These are phyloP conservation scores for Solanum infundibuliforme DNA, from an alignment of 257 asterid species.

Conservation along the genomic window DNA sequence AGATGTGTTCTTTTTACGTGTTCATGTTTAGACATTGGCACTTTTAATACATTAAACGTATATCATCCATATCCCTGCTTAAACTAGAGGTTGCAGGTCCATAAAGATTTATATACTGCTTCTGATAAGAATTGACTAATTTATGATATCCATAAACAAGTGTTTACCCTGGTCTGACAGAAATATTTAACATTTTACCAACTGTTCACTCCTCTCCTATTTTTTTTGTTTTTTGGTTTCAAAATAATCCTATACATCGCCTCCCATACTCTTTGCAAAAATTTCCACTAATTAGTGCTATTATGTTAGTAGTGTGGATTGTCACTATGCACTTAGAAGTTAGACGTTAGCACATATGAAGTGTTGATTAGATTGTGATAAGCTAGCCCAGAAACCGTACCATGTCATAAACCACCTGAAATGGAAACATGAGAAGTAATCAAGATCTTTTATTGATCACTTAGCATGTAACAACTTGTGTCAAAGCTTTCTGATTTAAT, in stretches of 20 bases:
- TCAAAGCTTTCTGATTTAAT: neutral
- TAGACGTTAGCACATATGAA: neutral
- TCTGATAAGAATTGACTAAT: neutral
- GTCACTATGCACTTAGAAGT: neutral
- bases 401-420: neutral
- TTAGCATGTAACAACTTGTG: neutral
- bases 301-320: neutral
- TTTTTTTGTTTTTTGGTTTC: neutral
- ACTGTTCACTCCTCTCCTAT: neutral
- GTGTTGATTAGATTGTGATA: neutral
- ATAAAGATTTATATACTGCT: neutral
- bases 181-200: neutral
- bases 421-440: neutral
- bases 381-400: neutral
- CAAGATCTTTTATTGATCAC: neutral
- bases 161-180: neutral
- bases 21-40: neutral
- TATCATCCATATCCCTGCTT: neutral
- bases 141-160: neutral
- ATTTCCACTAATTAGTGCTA: neutral
- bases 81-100: neutral
- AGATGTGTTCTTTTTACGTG: neutral
- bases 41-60: neutral
- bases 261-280: neutral
- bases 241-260: neutral